phyloP scores from a whole-genome alignment of 106 monocot genomes.

The Iris macrosiphon region DNA sequence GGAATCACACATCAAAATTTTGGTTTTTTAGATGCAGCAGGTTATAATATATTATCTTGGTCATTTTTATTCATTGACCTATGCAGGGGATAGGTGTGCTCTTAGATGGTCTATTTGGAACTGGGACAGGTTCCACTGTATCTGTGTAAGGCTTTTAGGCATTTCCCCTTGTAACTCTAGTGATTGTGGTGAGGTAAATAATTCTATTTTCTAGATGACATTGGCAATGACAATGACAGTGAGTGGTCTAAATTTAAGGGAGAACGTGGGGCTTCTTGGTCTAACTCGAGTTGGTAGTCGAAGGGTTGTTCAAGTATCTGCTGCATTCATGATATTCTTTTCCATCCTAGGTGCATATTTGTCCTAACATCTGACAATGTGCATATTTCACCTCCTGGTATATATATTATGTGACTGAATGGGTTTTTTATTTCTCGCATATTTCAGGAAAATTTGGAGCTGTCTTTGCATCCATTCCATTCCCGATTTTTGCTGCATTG shows the following conservation, averaged over 20 bases:
- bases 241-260: constrained; percentile 31
- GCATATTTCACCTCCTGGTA: neutral
- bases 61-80: neutral
- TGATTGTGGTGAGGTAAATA: neutral
- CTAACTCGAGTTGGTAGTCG: constrained; percentile 73
- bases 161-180: neutral
- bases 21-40: no score
- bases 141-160: constrained; percentile 47
- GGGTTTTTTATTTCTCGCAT: constrained; percentile 7
- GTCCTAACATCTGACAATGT: neutral
- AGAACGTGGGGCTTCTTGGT: constrained; percentile 73
- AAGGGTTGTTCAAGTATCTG: constrained; percentile 61
- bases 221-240: constrained; percentile 12
- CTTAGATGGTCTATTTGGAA: constrained; percentile 62
- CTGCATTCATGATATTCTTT: constrained; percentile 77
- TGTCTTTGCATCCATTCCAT: constrained; percentile 65
- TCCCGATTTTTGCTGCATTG: constrained; percentile 64
- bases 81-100: constrained; percentile 55
- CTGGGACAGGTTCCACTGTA: constrained; percentile 55
- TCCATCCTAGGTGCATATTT: constrained; percentile 42
- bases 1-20: no score
- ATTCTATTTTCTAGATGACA: constrained; percentile 7
- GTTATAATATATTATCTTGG: no score
- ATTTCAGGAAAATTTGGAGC: constrained; percentile 72
- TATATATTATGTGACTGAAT: neutral